Evolutionary conservation across 805 yeast genomes (phyloP), one percentile per base, ranked within the genome.

Genomic region (Candida silvicultrix): DNA sequence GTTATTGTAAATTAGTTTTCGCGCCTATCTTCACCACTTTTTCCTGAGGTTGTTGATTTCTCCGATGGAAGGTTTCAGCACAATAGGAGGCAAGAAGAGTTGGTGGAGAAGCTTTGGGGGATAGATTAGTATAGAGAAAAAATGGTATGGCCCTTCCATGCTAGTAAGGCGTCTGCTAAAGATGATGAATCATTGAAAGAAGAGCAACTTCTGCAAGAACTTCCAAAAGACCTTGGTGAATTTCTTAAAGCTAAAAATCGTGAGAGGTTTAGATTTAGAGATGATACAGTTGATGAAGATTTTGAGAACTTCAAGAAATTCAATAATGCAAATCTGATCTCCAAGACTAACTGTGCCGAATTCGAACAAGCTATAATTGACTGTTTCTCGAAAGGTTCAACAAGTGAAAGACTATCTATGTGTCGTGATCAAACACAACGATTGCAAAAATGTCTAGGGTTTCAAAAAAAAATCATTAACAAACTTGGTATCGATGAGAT

Each of bases 291-390:
- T 4, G 37, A 34, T 18, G 16, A 12, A 9, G n/a, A 18, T 18
- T 34, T 18, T 10, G 14, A 6, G 9, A 7, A 4, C 8, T 34
- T 12, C 14, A 18, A 16, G 21, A 34, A 18, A 10, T 34, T 15
- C 4, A 20, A 37, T 21, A 14, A 11, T 7, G 8, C 25, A 15
- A 15, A 14, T 12, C 8, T 4, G 6, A 37, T 37, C 5, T 11
- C 23, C 6, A 10, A 7, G n/a, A 19, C 9, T 2, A 54, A 55
- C 39, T 57, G 61, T 50, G 58, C 61, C 1, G 59, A 55, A 18
- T 49, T 45, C 38, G 55, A 55, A 21, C 29, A 46, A 3, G 50
- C 45, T 14, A 55, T 52, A 45, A 42, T 54, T 44, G 41, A 50
- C 15, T 57, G 60, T 40, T 38, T 57, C 19, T 44, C 51, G 8